Base-by-base conservation (phyloP, 2,329 filamentous ascomycete genomes). In the Colletotrichum graminicola region DNA sequence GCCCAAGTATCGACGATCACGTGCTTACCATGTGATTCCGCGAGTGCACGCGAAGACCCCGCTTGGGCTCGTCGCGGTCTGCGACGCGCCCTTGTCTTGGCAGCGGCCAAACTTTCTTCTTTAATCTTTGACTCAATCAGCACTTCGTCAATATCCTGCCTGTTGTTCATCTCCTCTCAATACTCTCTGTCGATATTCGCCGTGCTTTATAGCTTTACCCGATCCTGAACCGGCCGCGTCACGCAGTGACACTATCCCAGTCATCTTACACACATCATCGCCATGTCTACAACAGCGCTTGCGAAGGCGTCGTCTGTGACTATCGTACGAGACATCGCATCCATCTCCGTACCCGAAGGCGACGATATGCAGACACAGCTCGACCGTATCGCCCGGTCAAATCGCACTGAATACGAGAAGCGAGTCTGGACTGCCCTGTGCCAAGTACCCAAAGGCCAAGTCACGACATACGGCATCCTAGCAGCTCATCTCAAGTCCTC, bases 391-490 rank as follows among this genome's bases (percentile, higher is more conserved):
- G 81, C 82, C 10, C 73, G 78, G 21, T 84, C 83, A 26, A 73
- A 74, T 34, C 81, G 83, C 73, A 89, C 89, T 0, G 75, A 83
- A 7, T 91, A 89, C 76, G 88, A 91, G 79, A 88, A 90, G 79
- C 81, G 82, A 71, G 88, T 97, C 73, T 95, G 94, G 83, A 82
- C 86, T 2, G 86, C 92, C 5, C 88, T 97, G 3, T 91, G 92
- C 77, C 92, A 94, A 77, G 93, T 97, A 71, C 94, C 94, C 0
- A 80, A 82, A 21, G 94, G 94, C 41, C 85, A 85, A 65, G 92
- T 94, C 77, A 94, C 92, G 0, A 95, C 94, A 0, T 97, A 97
- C 81, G 91, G 88, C 3, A 85, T 91, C 1, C 84, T 97, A 64
- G 90, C 94, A 0, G 85, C 85, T 11, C 87, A 92, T 69, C 86